Percentiles rank a stretch among this genome's conserved stretches.
Evolutionary conservation across 345 rosid species (phyloP).

Genomic region (Ceriops zippeliana): DNA sequence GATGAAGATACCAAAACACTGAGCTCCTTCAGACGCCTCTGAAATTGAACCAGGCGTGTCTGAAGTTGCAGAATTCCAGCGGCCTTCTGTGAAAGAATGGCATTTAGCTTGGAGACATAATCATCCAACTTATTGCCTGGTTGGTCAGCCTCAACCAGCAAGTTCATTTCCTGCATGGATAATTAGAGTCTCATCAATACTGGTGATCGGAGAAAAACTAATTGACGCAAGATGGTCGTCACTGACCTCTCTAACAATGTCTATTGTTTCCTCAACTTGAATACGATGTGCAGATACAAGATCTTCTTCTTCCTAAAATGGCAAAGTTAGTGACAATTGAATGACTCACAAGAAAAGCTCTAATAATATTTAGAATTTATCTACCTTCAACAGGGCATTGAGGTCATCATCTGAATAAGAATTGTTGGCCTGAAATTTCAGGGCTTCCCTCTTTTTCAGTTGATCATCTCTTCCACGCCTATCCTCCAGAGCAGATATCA

Average conservation of each 20-base stretch:
- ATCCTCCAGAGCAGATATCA: constrained; percentile 26
- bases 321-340: neutral
- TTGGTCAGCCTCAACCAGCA: constrained; percentile 57
- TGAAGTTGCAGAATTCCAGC: constrained; percentile 54
- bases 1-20: constrained; percentile 41
- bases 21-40: constrained; percentile 44
- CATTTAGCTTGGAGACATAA: constrained; percentile 45
- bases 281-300: constrained; percentile 52
- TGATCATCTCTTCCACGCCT: constrained; percentile 15
- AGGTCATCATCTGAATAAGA: constrained; percentile 45
- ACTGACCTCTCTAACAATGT: constrained; percentile 49
- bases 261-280: constrained; percentile 56
- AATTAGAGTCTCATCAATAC: constrained; percentile 7
- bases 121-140: constrained; percentile 57
- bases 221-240: neutral
- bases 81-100: constrained; percentile 57
- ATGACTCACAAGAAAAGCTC: neutral
- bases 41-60: constrained; percentile 47
- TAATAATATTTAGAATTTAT: neutral
- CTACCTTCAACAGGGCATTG: constrained; percentile 45
- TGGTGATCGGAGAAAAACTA: neutral
- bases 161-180: constrained; percentile 54
- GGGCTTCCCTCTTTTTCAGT: constrained; percentile 21
- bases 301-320: constrained; percentile 54
- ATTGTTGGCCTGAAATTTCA: constrained; percentile 15